Conservation (phyloP, 345 rosid genomes). For the Isatis tinctoria region DNA sequence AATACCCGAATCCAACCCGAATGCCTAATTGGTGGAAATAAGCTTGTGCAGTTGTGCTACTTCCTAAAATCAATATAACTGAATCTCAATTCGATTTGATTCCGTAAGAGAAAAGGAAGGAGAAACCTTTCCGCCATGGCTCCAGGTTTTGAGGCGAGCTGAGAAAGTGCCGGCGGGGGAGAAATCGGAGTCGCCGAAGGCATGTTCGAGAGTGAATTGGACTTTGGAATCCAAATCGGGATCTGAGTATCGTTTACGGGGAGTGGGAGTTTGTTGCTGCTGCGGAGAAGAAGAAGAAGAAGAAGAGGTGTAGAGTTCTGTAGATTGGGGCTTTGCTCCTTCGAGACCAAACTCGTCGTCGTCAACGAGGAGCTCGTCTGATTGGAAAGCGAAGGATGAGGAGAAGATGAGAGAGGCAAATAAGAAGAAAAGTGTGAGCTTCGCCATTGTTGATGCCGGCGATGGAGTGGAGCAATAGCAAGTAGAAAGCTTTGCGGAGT, state of each 20-base stretch:
- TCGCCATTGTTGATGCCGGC: conserved; percentile 10
- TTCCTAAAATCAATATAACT: no score
- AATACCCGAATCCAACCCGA: no score
- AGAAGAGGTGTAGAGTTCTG: neutral
- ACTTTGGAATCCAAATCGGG: conserved; percentile 84
- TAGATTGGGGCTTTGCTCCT: conserved; percentile 40
- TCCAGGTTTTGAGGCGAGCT: conserved; percentile 84
- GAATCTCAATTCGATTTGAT: neutral
- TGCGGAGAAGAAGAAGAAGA: neutral
- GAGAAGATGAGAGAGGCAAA: conserved; percentile 13
- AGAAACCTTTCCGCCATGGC: conserved; percentile 67
- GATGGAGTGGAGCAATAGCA: neutral
- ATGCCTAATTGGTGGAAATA: no score
- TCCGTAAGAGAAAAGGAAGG: neutral
- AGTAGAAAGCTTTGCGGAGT: neutral
- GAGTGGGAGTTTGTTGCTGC: conserved; percentile 26
- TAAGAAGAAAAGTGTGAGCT: conserved; percentile 16
- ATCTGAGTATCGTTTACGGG: conserved; percentile 58
- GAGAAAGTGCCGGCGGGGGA: conserved; percentile 80
- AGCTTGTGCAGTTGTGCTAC: no score
- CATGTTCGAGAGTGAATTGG: conserved; percentile 87
- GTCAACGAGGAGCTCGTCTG: conserved; percentile 81
- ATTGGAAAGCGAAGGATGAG: conserved; percentile 48
- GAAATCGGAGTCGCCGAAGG: conserved; percentile 87
- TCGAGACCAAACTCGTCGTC: conserved; percentile 82